Evolutionary conservation across 495 filamentous ascomycete genomes (phyloP).

Genomic region (Neurospora africana): DNA sequence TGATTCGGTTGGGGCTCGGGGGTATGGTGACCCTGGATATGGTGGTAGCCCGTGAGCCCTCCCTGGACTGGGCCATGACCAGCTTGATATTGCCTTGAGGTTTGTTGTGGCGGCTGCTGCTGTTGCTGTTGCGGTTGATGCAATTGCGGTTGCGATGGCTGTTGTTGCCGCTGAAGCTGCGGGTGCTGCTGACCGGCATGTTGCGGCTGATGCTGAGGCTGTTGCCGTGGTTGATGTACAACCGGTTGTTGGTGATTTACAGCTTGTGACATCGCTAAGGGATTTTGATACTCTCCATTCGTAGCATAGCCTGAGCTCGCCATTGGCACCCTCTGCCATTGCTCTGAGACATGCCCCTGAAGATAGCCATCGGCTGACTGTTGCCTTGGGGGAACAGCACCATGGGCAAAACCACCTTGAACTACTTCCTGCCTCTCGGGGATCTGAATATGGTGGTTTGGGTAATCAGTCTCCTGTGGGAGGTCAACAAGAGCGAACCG

Average conservation of each 20-base stretch:
- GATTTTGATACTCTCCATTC: conserved; percentile 15
- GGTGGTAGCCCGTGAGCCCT: conserved; percentile 6
- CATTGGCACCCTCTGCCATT: conserved; percentile 14
- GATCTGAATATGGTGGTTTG: conserved; percentile 8
- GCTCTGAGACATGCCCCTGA: conserved; percentile 6
- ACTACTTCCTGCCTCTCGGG: conserved; percentile 7
- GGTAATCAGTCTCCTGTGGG: conserved; percentile 7
- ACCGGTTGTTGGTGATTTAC: conserved; percentile 5
- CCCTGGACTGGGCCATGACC: conserved; percentile 1
- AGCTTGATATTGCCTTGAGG: conserved; percentile 5
- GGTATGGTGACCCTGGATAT: conserved; percentile 4
- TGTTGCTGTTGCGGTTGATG: conserved; percentile 10
- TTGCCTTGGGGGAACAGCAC: not conserved
- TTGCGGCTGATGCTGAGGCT: conserved; percentile 21
- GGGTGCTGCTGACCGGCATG: conserved; percentile 23
- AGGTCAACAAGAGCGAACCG: conserved; percentile 14
- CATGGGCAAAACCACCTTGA: conserved; percentile 7
- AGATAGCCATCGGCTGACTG: conserved; percentile 10
- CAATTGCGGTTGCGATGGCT: conserved; percentile 11
- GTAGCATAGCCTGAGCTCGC: conserved; percentile 9
- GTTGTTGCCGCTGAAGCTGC: conserved; percentile 15
- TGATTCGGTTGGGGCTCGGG: conserved; percentile 6
- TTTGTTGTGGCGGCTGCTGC: not conserved
- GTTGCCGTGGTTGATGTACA: not conserved
- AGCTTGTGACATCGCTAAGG: conserved; percentile 11